Percentiles rank a stretch among this genome's conserved stretches.
Conservation (phyloP, 1,284 basidiomycete genomes). For the Mycena sp. region DNA sequence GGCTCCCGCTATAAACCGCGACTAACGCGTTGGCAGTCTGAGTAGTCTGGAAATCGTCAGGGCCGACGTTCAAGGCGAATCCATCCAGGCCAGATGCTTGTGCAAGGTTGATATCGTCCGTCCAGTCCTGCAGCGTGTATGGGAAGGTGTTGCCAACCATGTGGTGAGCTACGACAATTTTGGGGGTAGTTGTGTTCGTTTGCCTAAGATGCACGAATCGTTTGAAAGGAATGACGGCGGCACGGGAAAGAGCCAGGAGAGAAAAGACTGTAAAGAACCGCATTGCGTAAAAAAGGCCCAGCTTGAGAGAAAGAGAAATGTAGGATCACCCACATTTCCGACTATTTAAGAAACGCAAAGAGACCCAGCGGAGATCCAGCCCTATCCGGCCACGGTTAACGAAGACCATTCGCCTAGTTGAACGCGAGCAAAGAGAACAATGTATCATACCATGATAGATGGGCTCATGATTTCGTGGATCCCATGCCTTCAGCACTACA, state of each 20-base stretch:
- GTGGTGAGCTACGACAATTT: constrained; percentile 1
- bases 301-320: constrained; percentile 2
- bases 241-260: constrained; percentile 23
- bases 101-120: constrained; percentile 65
- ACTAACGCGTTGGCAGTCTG: constrained; percentile 75
- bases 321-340: background rate
- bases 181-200: background rate
- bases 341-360: background rate
- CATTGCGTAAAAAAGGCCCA: constrained; percentile 16
- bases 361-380: background rate
- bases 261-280: constrained; percentile 18
- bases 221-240: constrained; percentile 27
- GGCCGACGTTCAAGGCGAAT: constrained; percentile 74
- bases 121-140: constrained; percentile 68
- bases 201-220: constrained; percentile 19
- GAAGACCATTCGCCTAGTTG: too few relatives aligned
- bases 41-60: constrained; percentile 70
- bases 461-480: too few relatives aligned
- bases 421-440: too few relatives aligned
- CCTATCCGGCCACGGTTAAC: too few relatives aligned
- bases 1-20: constrained; percentile 11
- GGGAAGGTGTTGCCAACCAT: constrained; percentile 69
- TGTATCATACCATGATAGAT: too few relatives aligned
- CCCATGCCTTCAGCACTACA: too few relatives aligned
- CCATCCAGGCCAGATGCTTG: constrained; percentile 69